These are phyloP conservation scores for Conticribra guillardii DNA, from an alignment of 108 stramenopile genomes.

Conservation along the genomic window DNA sequence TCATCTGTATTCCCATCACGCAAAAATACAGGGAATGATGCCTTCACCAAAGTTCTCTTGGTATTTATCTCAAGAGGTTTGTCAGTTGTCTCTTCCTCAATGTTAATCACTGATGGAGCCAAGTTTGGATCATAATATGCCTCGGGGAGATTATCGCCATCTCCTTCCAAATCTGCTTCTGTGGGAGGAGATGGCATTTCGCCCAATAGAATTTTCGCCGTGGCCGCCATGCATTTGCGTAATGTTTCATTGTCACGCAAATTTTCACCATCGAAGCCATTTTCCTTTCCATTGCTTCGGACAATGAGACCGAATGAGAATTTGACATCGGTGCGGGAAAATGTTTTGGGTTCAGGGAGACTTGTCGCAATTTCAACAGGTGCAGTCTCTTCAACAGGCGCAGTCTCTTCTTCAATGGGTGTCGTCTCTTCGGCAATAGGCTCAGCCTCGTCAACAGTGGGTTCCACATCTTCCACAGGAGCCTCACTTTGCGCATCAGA, in stretches of 20 bases:
- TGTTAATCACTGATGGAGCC: conserved; percentile 41
- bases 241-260: conserved; percentile 47
- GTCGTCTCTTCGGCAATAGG: not conserved
- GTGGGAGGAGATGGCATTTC: conserved; percentile 42
- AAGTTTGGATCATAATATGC: conserved; percentile 50
- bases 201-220: conserved; percentile 35
- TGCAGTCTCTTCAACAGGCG: not conserved
- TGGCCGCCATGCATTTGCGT: conserved; percentile 46
- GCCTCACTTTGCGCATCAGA: not conserved
- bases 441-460: not conserved
- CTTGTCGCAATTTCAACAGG: not conserved
- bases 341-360: conserved; percentile 23
- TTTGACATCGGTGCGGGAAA: conserved; percentile 46
- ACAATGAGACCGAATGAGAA: conserved; percentile 54
- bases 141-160: conserved; percentile 25
- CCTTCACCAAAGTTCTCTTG: conserved; percentile 49
- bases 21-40: conserved; percentile 48
- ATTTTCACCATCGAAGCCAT: conserved; percentile 28
- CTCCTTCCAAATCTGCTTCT: not conserved
- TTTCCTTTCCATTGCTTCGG: conserved; percentile 16
- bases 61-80: conserved; percentile 12
- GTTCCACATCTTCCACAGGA: not conserved
- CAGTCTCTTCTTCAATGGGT: not conserved
- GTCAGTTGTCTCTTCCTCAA: conserved; percentile 36
- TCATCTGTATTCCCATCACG: conserved; percentile 27